Base-by-base conservation (phyloP, 2,329 filamentous ascomycete genomes). In the Cladobotryum mycophilum region DNA sequence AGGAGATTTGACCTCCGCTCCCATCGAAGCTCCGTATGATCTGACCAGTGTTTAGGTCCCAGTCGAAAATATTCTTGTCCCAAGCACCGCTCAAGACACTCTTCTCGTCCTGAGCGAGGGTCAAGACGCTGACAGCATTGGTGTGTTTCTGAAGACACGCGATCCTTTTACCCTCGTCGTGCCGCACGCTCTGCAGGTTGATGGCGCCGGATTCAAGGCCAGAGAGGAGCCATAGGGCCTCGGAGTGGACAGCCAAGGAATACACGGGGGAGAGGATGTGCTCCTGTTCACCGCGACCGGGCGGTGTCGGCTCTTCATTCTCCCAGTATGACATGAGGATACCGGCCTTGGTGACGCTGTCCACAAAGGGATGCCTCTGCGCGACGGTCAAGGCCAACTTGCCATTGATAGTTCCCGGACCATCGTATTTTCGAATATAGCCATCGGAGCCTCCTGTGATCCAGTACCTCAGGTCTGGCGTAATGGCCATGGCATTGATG, bases 281-380 rank as follows among this genome's bases (percentile, higher is more conserved):
- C 3, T 88, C 85, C 44, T 86, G 72, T 12, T 74, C 72, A 13
- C 73, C 67, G 35, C 71, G 67, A 5, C 49, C 52, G 0, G 70
- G 66, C 1, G 63, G 64, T 3, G 70, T 57, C 2, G 82, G 81
- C 64, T 99, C 92, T 66, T 96, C 91, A 61, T 97, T 99, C 67
- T 96, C 93, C 93, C 93, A 99, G 67, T 99, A 99, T 47, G 88
- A 95, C 79, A 96, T 85, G 45, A 97, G 72, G 5, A 96, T 88
- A 1, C 91, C 93, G 2, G 92, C 91, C 69, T 99, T 99, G 50
- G 89, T 89, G 41, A 99, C 93, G 60, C 89, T 96, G 66, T 99
- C 93, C 38, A 99, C 93, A 61, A 97, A 99, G 0, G 93, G 93
- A 65, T 99, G 93, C 45, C 88, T 80, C 71, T 99, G 93, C 33